Evolutionary conservation across 441 rosid species (phyloP), one percentile per base, ranked within the genome.

Genomic region (Syzygium syzygioides): DNA sequence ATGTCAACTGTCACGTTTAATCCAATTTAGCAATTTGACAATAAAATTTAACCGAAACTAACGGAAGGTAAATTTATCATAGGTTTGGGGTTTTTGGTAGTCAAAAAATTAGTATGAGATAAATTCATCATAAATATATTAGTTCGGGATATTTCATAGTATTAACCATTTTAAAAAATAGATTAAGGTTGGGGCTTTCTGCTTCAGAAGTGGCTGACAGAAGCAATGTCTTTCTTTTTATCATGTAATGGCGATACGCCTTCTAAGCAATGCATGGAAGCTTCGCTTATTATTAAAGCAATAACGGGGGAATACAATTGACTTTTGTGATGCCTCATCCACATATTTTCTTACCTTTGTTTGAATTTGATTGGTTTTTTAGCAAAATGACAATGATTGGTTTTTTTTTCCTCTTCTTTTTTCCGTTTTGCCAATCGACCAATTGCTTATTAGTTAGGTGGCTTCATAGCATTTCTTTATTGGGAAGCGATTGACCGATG

Each of bases 351-450:
- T 41, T 41, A 13, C 83, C 13, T 76, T 76, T 41, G 83, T 41
- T 37, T 23, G 52, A 41, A 2, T 45, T 76, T 76, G 52, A 48
- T 76, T 76, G 83, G 18, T 6, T 13, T 41, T 41, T 76, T 23
- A 41, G 83, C 83, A 76, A 76, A 23, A 12, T 8, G 30, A 76
- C 83, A 76, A 41, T 41, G 83, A 76, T 41, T 71, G 52, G 83
- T 12, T 34, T 6, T 34, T 6, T 34, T 5, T 11, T 5, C 26
- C 7, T 11, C 20, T 71, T 19, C 3, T 14, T 11, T 5, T 76
- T 23, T 0, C 10, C 11, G 11, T 34, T 11, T 23, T 7, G 5
- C 52, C n/a, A 41, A 52, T 13, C 14, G 83, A 0, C 28, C 52
- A 23, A 12, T 76, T 1, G 28, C 48, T 76, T 13, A 11, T 76